A percentile compares a stretch with the other conserved stretches of the same genome.
These are phyloP conservation scores for Blastobotrys indianensis DNA, from an alignment of 1,139 yeast species.

Conservation along the genomic window DNA sequence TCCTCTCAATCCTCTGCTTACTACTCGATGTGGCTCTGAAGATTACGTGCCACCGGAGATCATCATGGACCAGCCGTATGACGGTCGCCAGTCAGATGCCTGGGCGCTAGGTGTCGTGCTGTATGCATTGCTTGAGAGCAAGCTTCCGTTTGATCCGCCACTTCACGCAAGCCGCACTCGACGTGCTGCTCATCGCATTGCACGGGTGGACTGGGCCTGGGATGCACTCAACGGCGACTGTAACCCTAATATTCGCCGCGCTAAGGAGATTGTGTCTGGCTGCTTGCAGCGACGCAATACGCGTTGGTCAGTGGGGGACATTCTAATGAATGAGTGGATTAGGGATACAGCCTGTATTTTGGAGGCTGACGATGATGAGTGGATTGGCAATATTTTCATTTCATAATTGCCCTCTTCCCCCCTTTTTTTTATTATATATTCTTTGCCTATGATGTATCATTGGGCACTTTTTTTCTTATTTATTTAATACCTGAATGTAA, in stretches of 20 bases:
- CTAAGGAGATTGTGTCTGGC: slow-evolving; percentile 48
- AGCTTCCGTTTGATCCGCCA: slow-evolving; percentile 77
- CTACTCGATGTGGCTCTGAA: slow-evolving; percentile 91
- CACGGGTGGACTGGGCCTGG: slow-evolving; percentile 94
- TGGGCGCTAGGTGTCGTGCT: slow-evolving; percentile 95
- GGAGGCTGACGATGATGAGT: slow-evolving; percentile 1
- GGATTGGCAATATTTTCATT: slow-evolving; percentile 7
- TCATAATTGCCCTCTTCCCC: not conserved
- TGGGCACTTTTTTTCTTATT: no score
- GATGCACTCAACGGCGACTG: slow-evolving; percentile 30
- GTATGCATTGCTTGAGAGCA: slow-evolving; percentile 72
- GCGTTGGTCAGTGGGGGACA: slow-evolving; percentile 40
- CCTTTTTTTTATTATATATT: no score
- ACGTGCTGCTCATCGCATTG: slow-evolving; percentile 80
- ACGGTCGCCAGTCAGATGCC: slow-evolving; percentile 82
- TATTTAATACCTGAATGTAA: no score
- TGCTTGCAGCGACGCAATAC: slow-evolving; percentile 50
- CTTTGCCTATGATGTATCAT: no score
- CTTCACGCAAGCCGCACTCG: slow-evolving; percentile 32
- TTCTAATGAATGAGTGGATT: slow-evolving; percentile 37
- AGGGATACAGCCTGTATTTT: slow-evolving; percentile 15
- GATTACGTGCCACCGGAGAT: slow-evolving; percentile 94
- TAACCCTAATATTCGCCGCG: slow-evolving; percentile 38
- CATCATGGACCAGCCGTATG: slow-evolving; percentile 81
- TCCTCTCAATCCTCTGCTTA: slow-evolving; percentile 53